Base-by-base conservation (phyloP, 2,329 filamentous ascomycete genomes). In the Fusarium pininemorale region DNA sequence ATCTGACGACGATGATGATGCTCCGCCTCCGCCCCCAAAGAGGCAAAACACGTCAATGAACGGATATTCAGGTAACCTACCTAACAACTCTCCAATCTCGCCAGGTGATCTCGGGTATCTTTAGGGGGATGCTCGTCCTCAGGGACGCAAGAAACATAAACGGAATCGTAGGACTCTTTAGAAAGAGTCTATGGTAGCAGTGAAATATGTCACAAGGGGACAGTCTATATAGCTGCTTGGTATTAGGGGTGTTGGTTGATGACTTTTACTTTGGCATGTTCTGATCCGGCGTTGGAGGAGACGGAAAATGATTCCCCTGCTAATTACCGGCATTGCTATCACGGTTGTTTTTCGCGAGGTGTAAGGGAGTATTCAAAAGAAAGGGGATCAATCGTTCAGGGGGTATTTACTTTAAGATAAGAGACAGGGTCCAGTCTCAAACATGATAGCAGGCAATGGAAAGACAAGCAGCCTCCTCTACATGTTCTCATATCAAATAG, bases 1-100 rank as follows among this genome's bases (percentile, higher is more conserved):
- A 12, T 89, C 87, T 35, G 73, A 54, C 84, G 73, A 54, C 82
- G 85, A 58, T 30, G 88, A 89, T 66, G 87, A 90, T 50, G 88
- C 89, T 8, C 78, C 83, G 6, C 82, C 83, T 38, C 85, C 85
- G 14, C 82, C 86, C 3, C 69, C 81, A 10, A 90, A 90, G 80
- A 84, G 88, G 55, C 85, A 86, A 69, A 82, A 77, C 44, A 81
- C 77, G 10, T 61, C 74, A 16, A 62, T 74, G 15, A 80, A 80
- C 44, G 78, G 76, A 6, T 74, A 73, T 22, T 66, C 73, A 35
- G 77, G 53, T 30, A 66, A 72, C 39, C 48, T 78, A 26, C 44
- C 76, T 16, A 77, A 73, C 51, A 77, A 76, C 42, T 77, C 78
- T 30, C 69, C 77, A 41, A 35, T 75, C 37, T 74, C 72, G 24